Base-by-base conservation (phyloP, 176 grass and related monocot genomes). In the Oryza nivara region DNA sequence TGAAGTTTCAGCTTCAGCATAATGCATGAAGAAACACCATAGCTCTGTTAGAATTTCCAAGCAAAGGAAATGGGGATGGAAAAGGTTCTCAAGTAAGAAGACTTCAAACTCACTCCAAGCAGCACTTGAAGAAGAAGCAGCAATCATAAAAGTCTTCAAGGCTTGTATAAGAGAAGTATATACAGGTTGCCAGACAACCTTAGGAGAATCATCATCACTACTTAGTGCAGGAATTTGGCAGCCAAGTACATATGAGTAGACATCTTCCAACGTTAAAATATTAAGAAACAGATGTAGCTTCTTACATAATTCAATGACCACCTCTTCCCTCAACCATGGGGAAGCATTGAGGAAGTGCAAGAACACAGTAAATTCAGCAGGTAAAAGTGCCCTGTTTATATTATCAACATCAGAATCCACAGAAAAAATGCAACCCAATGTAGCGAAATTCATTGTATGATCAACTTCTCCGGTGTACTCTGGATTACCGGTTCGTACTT, bases 21-120 rank as follows among this genome's bases (percentile, higher is more conserved):
- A 54, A 54, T 86, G 91, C 78, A 93, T 38, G 45, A 95, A 84
- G 84, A 95, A 98, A 76, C 90, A 95, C 87, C 86, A 93, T 70
- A 98, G 80, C 75, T 98, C 96, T 76, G 91, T 93, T 68, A 90
- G 28, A 85, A 98, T 89, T 85, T 92, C 93, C 79, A 92, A 65
- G 70, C 91, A 92, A 75, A 98, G 87, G 78, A 87, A 92, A 90
- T 98, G 96, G 60, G 91, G 89, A 56, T 90, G 87, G 80, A 93
- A 93, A 87, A 98, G 71, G 64, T 90, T 93, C 78, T 89, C 85
- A 72, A 95, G 83, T 84, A 98, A 85, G 82, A 95, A 86, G 67
- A 75, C 77, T 85, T 93, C 93, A 70, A 93, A 22, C 26, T 90
- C 91, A 48, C 86, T 88, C 92, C 91, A 98, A 80, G 80, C 83